phyloP scores from a whole-genome alignment of 139 green algal species.

The Picochlorum sp. region DNA sequence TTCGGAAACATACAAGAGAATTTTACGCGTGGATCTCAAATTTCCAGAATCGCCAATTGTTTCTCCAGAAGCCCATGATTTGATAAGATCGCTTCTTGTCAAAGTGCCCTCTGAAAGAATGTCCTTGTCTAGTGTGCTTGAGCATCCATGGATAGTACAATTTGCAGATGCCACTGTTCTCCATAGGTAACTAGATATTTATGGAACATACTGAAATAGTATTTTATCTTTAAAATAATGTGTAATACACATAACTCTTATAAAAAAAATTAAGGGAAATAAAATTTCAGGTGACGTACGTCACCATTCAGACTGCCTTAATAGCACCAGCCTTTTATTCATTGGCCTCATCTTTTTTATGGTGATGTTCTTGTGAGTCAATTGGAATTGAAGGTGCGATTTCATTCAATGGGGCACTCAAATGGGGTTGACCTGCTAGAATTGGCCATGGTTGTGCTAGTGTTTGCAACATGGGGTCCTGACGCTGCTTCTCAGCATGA shows the following conservation, averaged over 20 bases:
- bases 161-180: conserved; percentile 31
- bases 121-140: conserved; percentile 49
- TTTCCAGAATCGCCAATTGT: conserved; percentile 59
- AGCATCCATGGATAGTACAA: conserved; percentile 79
- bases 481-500: not conserved
- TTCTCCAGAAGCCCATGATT: conserved; percentile 61
- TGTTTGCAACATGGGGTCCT: not conserved
- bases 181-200: not conserved
- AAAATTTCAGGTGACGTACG: no score
- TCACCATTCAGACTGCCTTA: no score
- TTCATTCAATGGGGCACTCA: no score
- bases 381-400: no score
- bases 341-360: no score
- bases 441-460: not conserved
- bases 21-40: conserved; percentile 78
- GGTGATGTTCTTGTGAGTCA: no score
- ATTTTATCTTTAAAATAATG: no score
- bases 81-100: conserved; percentile 74
- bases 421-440: no score
- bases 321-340: no score
- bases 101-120: conserved; percentile 62
- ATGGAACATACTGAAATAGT: not conserved
- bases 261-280: no score
- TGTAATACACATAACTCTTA: no score
- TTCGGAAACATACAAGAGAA: conserved; percentile 69